These are phyloP conservation scores for Aspergillus avenaceus DNA, from an alignment of 495 filamentous ascomycete genomes.

Conservation along the genomic window DNA sequence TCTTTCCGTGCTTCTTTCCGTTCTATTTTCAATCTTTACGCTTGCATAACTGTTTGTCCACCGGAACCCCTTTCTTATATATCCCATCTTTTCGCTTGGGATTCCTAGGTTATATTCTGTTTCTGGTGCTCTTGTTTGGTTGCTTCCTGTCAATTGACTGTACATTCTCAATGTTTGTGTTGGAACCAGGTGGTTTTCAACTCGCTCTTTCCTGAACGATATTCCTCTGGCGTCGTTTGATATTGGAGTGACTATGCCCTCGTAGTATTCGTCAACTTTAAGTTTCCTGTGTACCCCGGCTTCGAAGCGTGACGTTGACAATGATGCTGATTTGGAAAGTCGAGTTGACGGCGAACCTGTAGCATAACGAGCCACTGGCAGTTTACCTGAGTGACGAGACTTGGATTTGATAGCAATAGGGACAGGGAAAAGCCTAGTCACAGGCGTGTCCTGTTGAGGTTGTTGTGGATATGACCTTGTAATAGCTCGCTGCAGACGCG, in stretches of 20 bases:
- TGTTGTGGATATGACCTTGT: background rate
- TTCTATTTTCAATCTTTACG: background rate
- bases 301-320: background rate
- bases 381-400: background rate
- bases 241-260: background rate
- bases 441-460: background rate
- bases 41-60: conserved; percentile 7
- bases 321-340: background rate
- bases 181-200: background rate
- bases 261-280: no score
- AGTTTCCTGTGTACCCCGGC: background rate
- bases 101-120: background rate
- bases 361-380: background rate
- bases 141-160: background rate
- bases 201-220: background rate
- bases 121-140: background rate
- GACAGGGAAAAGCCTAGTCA: background rate
- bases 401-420: background rate
- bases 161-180: background rate
- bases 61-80: background rate
- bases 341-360: background rate
- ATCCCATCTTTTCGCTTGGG: background rate
- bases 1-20: background rate
- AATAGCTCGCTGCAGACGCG: background rate
- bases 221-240: background rate